phyloP scores from a whole-genome alignment of 1,284 basidiomycete species.

The Heterobasidion annosum region DNA sequence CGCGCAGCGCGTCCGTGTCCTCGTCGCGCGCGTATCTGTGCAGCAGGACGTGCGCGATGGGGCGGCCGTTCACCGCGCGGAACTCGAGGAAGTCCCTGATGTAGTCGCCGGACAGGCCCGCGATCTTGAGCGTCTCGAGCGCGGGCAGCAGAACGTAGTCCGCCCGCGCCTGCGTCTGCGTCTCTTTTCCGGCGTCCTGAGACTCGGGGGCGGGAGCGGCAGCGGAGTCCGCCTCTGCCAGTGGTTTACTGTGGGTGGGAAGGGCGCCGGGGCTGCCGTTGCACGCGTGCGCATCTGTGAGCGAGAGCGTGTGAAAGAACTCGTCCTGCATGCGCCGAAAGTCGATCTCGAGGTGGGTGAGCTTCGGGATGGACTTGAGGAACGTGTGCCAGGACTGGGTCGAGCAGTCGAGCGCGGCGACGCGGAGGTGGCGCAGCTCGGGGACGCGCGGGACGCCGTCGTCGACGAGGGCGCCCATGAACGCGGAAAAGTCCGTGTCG shows the following conservation, averaged over 20 bases:
- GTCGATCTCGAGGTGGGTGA: conserved; percentile 37
- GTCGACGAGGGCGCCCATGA: conserved; percentile 21
- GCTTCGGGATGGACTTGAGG: conserved; percentile 22
- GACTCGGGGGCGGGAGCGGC: not conserved
- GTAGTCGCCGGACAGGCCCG: conserved; percentile 13
- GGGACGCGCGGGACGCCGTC: conserved; percentile 17
- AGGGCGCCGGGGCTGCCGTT: not conserved
- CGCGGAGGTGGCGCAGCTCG: conserved; percentile 29
- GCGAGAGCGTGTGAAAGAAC: conserved; percentile 29
- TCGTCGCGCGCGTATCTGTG: conserved; percentile 13
- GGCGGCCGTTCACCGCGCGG: conserved; percentile 11
- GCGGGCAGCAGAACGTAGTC: conserved; percentile 15
- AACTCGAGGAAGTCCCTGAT: conserved; percentile 13
- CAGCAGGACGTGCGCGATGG: conserved; percentile 15
- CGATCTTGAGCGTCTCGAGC: conserved; percentile 15
- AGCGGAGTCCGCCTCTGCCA: not conserved
- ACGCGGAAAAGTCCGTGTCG: conserved; percentile 25
- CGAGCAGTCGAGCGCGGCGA: conserved; percentile 37
- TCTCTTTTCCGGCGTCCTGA: no score
- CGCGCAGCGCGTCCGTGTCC: conserved; percentile 12
- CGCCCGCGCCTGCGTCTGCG: not conserved
- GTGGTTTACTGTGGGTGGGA: not conserved
- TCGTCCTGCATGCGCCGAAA: conserved; percentile 22
- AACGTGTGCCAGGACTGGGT: conserved; percentile 27
- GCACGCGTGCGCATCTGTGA: not conserved